Evolutionary conservation across 345 rosid species (phyloP).

Genomic region (thale cress (Arabidopsis thaliana)): DNA sequence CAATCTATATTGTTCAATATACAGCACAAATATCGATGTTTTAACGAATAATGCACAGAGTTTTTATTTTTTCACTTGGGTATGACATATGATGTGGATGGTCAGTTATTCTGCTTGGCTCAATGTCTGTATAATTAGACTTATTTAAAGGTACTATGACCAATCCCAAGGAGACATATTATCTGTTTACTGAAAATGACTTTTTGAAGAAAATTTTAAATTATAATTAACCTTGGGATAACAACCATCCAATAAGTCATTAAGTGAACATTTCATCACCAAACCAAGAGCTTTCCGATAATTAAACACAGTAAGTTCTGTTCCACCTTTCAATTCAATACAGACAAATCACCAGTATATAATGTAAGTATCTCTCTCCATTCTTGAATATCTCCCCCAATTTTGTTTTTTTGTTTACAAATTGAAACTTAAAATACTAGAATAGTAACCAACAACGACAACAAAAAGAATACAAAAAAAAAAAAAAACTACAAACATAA

Average conservation of each 20-base stretch:
- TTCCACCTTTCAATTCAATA: conserved; percentile 17
- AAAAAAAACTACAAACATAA: conserved; percentile 27
- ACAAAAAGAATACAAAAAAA: conserved; percentile 9
- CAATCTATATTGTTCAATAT: conserved; percentile 21
- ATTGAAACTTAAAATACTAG: conserved; percentile 36
- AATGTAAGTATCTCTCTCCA: conserved; percentile 15
- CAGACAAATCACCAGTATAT: conserved; percentile 16
- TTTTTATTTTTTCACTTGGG: not conserved
- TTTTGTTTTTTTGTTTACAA: conserved; percentile 32
- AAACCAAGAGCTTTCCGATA: conserved; percentile 18
- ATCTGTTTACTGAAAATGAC: conserved; percentile 35
- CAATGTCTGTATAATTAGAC: not conserved
- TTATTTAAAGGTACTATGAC: conserved; percentile 1
- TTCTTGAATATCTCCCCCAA: conserved; percentile 9
- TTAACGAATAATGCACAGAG: conserved; percentile 20
- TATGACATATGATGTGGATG: conserved; percentile 24
- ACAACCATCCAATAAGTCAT: conserved; percentile 34
- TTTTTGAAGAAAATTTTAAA: not conserved
- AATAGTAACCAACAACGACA: conserved; percentile 36
- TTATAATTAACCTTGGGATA: conserved; percentile 16
- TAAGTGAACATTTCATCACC: conserved; percentile 35
- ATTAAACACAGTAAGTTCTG: conserved; percentile 35
- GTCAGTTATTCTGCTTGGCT: conserved; percentile 30
- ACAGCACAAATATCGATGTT: conserved; percentile 33
- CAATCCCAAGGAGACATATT: conserved; percentile 41